phyloP scores from a whole-genome alignment of 176 grass and related monocot species.

The Aegilops tauschii region DNA sequence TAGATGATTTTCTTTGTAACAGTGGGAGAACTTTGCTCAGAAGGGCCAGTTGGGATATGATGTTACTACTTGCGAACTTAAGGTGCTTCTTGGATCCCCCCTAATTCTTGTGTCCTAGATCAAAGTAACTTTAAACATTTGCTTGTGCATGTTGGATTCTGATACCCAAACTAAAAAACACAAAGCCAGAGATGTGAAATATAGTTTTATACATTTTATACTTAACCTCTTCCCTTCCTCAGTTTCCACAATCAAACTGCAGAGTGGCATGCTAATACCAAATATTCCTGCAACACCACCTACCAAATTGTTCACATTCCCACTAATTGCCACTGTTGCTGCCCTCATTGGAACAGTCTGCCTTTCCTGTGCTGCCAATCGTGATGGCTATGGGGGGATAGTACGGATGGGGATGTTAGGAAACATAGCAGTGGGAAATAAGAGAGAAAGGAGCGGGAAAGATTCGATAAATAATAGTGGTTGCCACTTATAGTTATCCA shows the following conservation, averaged over 20 bases:
- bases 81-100: slow-evolving; percentile 32
- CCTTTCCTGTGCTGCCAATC: not conserved
- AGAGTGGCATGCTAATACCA: not conserved
- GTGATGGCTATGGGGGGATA: not conserved
- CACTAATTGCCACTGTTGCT: not conserved
- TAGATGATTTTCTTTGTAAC: not conserved
- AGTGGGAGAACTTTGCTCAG: slow-evolving; percentile 60
- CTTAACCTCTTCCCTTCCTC: not conserved
- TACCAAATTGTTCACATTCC: not conserved
- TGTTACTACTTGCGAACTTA: slow-evolving; percentile 59
- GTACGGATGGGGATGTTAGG: not conserved
- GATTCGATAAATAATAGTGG: not conserved
- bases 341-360: not conserved
- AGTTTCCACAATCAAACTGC: not conserved
- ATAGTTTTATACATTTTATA: not conserved
- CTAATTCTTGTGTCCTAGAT: not conserved
- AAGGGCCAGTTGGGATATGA: slow-evolving; percentile 55
- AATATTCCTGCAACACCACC: not conserved
- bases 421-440: not conserved
- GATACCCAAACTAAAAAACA: not conserved
- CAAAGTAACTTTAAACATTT: not conserved
- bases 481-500: not conserved
- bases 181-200: not conserved
- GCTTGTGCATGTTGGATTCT: not conserved
- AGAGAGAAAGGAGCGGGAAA: not conserved